These are phyloP conservation scores for Penstemon davidsonii DNA, from an alignment of 257 asterid genomes.

Conservation along the genomic window DNA sequence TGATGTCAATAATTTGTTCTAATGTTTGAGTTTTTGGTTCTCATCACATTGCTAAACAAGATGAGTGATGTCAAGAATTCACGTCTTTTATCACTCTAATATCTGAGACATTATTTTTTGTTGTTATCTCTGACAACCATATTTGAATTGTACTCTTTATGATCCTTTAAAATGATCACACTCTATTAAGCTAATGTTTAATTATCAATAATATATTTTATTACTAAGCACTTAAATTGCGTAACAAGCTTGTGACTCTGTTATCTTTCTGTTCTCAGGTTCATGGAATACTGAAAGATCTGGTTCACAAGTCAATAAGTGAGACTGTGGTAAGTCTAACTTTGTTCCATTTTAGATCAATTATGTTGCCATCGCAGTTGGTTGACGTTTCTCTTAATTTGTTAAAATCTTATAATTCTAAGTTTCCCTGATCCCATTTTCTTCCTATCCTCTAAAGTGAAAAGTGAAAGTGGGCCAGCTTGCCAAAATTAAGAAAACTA, in stretches of 20 bases:
- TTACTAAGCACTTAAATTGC: not conserved
- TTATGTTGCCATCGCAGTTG: not conserved
- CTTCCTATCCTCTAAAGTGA: not conserved
- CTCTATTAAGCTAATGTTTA: not conserved
- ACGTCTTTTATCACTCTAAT: no score
- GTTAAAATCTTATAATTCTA: not conserved
- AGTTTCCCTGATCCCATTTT: not conserved
- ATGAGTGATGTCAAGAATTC: no score
- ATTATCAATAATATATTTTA: not conserved
- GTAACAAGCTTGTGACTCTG: slow-evolving; percentile 7
- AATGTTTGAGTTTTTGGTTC: slow-evolving; percentile 3
- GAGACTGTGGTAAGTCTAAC: slow-evolving; percentile 68
- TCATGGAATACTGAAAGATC: slow-evolving; percentile 83
- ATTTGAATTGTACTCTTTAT: not conserved
- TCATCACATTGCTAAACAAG: not conserved
- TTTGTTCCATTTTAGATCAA: slow-evolving; percentile 1
- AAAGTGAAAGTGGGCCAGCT: not conserved
- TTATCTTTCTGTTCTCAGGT: slow-evolving; percentile 48
- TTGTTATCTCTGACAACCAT: not conserved
- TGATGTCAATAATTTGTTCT: slow-evolving; percentile 6
- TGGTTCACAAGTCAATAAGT: slow-evolving; percentile 82
- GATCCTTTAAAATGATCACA: not conserved
- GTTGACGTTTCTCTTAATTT: not conserved
- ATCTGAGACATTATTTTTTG: not conserved
- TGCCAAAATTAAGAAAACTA: not conserved